Base-by-base conservation (phyloP, 2,329 filamentous ascomycete species). In the Rutstroemia sp. region DNA sequence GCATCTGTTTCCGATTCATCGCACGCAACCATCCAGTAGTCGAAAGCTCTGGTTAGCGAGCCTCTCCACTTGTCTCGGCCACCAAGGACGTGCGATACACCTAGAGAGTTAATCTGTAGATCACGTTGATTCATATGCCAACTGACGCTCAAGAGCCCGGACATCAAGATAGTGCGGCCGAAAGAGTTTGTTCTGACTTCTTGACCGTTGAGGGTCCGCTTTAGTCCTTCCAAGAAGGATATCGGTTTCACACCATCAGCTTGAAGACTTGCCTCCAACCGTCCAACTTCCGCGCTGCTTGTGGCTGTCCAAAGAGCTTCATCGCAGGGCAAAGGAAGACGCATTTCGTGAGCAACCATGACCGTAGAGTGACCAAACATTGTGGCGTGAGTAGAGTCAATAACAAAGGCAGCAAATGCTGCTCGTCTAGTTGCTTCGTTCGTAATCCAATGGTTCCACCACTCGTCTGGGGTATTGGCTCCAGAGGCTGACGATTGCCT, bases 121-220 rank as follows among this genome's bases (percentile, higher is more conserved):
- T 97, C 94, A 67, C 92, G 83, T 70, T 97, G 92, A 68, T 95
- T 94, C 88, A 97, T 92, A 70, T 97, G 92, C 89, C 91, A 97
- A 67, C 88, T 94, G 30, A 97, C 90, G 63, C 90, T 96, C 23
- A 97, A 76, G 27, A 99, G 75, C 0, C 94, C 94, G 1, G 92
- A 88, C 91, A 97, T 97, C 51, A 99, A 78, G 46, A 96, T 90
- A 2, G 88, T 94, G 40, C 94, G 84, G 1, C 92, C 94, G 68
- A 97, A 99, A 0, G 90, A 87, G 69, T 96, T 96, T 3, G 94
- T 97, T 52, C 86, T 83, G 4, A 97, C 92, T 56, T 83, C 84
- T 60, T 92, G 83, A n/a, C 85, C 85, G 63, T 89, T 92, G 17
- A 99, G 76, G 0, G 91, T 96, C 61, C 86, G 83, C 73, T 96